A percentile compares a stretch with the other conserved stretches of the same genome.
phyloP scores from a whole-genome alignment of 106 monocot species.

The Dendrobium catenatum region DNA sequence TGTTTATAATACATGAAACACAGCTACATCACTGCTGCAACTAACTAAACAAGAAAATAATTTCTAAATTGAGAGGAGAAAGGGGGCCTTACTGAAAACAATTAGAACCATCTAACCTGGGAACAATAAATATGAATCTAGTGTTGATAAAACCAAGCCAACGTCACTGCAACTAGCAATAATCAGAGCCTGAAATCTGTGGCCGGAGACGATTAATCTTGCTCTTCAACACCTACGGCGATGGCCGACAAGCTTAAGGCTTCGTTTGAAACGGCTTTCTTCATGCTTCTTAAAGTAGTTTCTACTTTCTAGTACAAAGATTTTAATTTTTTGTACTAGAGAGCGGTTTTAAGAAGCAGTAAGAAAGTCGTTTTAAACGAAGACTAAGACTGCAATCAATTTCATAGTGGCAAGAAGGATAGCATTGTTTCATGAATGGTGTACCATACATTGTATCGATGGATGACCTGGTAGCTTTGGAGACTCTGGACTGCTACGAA shows the following conservation, averaged over 20 bases:
- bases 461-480: conserved; percentile 25
- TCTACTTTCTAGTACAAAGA: too few species aligned
- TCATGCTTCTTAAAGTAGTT: too few species aligned
- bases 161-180: neutral
- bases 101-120: neutral
- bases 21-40: neutral
- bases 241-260: neutral
- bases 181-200: neutral
- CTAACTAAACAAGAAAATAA: neutral
- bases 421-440: conserved; percentile 15
- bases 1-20: neutral
- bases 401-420: conserved; percentile 12
- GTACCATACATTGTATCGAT: conserved; percentile 5
- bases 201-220: too few species aligned
- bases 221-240: neutral
- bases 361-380: too few species aligned
- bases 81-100: neutral
- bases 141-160: neutral
- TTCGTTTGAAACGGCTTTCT: too few species aligned
- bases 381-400: neutral
- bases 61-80: neutral
- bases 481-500: conserved; percentile 25
- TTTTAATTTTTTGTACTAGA: too few species aligned
- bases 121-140: too few species aligned
- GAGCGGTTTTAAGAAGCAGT: too few species aligned